Percentiles rank a stretch among this genome's conserved stretches.
These are phyloP conservation scores for Mortierella sp. DNA, from an alignment of 371 early-diverging fungal genomes.

Conservation along the genomic window DNA sequence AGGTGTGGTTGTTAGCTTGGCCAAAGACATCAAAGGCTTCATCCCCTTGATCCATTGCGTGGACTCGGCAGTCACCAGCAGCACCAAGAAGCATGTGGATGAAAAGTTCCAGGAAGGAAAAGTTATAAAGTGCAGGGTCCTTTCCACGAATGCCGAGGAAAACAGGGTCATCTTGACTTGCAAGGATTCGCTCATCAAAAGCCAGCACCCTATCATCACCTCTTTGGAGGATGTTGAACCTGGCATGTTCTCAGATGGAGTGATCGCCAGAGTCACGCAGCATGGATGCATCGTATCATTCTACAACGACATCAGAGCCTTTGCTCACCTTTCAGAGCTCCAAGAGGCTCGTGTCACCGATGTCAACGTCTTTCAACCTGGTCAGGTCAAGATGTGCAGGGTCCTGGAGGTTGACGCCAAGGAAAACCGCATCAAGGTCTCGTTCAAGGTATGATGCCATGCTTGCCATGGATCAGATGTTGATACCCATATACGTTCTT, in stretches of 20 bases:
- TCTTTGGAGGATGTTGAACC: constrained; percentile 65
- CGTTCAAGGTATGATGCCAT: constrained; percentile 43
- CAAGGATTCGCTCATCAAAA: constrained; percentile 83
- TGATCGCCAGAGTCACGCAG: constrained; percentile 66
- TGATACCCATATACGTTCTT: not conserved
- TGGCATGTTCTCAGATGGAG: constrained; percentile 73
- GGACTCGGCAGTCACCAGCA: constrained; percentile 77
- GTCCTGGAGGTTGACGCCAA: constrained; percentile 69
- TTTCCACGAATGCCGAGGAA: constrained; percentile 63
- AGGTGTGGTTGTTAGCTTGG: constrained; percentile 75
- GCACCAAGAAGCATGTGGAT: constrained; percentile 68
- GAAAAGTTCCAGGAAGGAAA: constrained; percentile 77
- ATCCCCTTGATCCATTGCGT: constrained; percentile 80
- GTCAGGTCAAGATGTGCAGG: constrained; percentile 85
- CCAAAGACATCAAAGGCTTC: constrained; percentile 75
- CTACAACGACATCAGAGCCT: constrained; percentile 77
- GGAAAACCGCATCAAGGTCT: constrained; percentile 63
- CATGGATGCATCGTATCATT: constrained; percentile 82
- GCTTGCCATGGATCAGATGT: not conserved
- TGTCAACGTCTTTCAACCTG: constrained; percentile 68
- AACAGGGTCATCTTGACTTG: constrained; percentile 76
- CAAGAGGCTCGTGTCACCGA: constrained; percentile 63
- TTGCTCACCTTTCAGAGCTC: constrained; percentile 76
- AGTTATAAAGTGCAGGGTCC: constrained; percentile 76
- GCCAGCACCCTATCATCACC: constrained; percentile 72